phyloP scores from a whole-genome alignment of 306 rosid genomes.

The Prunus padus region DNA sequence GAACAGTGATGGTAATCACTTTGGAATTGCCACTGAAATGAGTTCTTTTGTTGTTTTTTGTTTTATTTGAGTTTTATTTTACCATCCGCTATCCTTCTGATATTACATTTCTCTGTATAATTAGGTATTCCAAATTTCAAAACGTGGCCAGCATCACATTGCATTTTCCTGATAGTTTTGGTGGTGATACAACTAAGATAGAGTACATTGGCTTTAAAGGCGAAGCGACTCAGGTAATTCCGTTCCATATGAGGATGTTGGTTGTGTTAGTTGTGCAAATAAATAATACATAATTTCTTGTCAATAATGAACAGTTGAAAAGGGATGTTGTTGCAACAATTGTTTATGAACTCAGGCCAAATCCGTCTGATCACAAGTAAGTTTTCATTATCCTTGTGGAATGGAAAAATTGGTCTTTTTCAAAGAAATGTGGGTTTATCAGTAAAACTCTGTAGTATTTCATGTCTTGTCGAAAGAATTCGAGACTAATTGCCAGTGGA shows the following conservation, averaged over 20 bases:
- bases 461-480: neutral
- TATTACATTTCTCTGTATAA: conserved; percentile 9
- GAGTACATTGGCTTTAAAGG: conserved; percentile 96
- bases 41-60: neutral
- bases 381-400: conserved; percentile 20
- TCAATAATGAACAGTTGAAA: conserved; percentile 57
- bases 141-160: conserved; percentile 84
- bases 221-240: conserved; percentile 90
- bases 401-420: neutral
- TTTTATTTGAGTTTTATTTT: conserved; percentile 16
- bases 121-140: conserved; percentile 92
- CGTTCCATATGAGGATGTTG: conserved; percentile 13
- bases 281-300: conserved; percentile 20
- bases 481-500: neutral
- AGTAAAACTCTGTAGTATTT: neutral
- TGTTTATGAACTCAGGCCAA: conserved; percentile 88
- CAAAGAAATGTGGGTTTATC: neutral
- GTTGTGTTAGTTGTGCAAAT: conserved; percentile 1
- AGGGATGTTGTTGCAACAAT: conserved; percentile 87
- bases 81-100: conserved; percentile 17
- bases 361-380: conserved; percentile 99
- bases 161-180: conserved; percentile 90
- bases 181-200: conserved; percentile 78
- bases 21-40: conserved; percentile 1
- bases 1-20: neutral